These are phyloP conservation scores for Trichothecium roseum DNA, from an alignment of 2,329 filamentous ascomycete genomes.

Conservation along the genomic window DNA sequence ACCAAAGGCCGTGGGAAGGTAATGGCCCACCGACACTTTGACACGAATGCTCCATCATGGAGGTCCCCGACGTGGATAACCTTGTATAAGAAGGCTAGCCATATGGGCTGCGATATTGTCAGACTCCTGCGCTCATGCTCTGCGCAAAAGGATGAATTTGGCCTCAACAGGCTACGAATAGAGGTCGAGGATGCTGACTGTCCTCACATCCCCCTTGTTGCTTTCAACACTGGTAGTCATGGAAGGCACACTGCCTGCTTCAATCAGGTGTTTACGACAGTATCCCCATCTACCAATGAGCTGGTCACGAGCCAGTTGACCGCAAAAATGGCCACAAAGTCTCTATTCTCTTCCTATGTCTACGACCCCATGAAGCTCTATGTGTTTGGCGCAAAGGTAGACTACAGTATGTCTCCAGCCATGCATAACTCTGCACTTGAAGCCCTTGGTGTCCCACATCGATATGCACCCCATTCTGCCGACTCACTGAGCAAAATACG, in stretches of 20 bases:
- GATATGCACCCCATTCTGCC: conserved; percentile 55
- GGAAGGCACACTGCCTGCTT: conserved; percentile 50
- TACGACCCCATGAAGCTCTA: conserved; percentile 62
- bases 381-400: conserved; percentile 54
- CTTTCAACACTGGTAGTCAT: conserved; percentile 53
- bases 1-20: too few relatives aligned
- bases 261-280: conserved; percentile 20
- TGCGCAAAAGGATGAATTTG: conserved; percentile 52
- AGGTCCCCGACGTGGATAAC: too few relatives aligned
- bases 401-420: conserved; percentile 62
- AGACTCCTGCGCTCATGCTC: conserved; percentile 48
- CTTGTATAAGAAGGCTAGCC: too few relatives aligned
- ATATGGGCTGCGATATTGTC: conserved; percentile 51
- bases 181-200: conserved; percentile 30
- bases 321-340: conserved; percentile 50
- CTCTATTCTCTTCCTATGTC: conserved; percentile 56
- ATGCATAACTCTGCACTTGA: conserved; percentile 68
- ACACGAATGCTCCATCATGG: too few relatives aligned
- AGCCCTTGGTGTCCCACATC: conserved; percentile 61
- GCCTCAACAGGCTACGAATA: conserved; percentile 44
- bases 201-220: conserved; percentile 42
- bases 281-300: conserved; percentile 6
- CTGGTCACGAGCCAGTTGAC: conserved; percentile 33
- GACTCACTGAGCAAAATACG: conserved; percentile 52
- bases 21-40: too few relatives aligned